These are phyloP conservation scores for Rehmannia glutinosa DNA, from an alignment of 257 asterid genomes.

Conservation along the genomic window DNA sequence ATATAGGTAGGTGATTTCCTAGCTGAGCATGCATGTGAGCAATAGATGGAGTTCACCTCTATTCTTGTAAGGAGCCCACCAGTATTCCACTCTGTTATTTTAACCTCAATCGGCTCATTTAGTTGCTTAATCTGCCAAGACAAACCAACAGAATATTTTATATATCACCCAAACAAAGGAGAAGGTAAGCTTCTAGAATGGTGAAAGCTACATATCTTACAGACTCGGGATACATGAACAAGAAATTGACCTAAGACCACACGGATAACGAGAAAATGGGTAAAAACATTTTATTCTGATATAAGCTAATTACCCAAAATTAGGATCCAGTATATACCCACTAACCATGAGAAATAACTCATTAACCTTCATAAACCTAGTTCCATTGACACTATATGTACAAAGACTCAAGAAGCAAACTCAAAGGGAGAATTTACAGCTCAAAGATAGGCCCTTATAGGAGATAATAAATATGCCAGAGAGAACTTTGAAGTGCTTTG, in stretches of 20 bases:
- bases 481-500: neutral
- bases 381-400: neutral
- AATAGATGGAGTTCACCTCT: conserved; percentile 50
- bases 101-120: conserved; percentile 74
- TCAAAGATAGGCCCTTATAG: too few relatives aligned
- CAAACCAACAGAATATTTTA: conserved; percentile 9
- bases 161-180: neutral
- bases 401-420: neutral
- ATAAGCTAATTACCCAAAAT: neutral
- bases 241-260: neutral
- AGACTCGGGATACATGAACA: conserved; percentile 1
- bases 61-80: conserved; percentile 94
- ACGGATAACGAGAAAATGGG: neutral
- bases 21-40: neutral
- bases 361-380: neutral
- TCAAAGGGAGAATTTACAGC: neutral
- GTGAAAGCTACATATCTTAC: neutral
- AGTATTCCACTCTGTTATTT: conserved; percentile 91
- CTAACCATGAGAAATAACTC: neutral
- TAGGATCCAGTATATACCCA: too few relatives aligned
- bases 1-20: neutral
- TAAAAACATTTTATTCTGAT: neutral
- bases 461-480: neutral
- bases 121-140: conserved; percentile 73
- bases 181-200: neutral